phyloP scores from a whole-genome alignment of 2,329 filamentous ascomycete species.

The Colletotrichum neosansevieriae region DNA sequence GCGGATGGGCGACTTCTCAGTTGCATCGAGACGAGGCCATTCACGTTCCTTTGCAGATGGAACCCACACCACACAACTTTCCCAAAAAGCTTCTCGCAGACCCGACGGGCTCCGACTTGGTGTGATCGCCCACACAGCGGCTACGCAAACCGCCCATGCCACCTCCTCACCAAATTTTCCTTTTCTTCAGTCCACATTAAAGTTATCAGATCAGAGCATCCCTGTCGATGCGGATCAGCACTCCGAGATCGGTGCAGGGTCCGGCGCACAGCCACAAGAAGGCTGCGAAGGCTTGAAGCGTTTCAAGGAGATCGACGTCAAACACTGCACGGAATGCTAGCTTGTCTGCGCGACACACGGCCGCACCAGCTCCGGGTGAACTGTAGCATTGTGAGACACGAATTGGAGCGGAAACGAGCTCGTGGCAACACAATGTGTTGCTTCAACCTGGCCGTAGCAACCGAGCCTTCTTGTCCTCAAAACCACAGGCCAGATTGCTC shows the following conservation, averaged over 20 bases:
- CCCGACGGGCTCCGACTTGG: conserved; percentile 2
- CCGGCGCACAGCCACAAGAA: conserved; percentile 25
- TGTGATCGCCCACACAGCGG: conserved; percentile 20
- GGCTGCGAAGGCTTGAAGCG: conserved; percentile 21
- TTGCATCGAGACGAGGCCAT: conserved; percentile 21
- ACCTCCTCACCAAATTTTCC: conserved; percentile 3
- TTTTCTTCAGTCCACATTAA: conserved; percentile 29
- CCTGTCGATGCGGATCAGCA: conserved; percentile 29
- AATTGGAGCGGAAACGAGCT: conserved; percentile 21
- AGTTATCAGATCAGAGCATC: conserved; percentile 38
- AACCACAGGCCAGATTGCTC: not conserved
- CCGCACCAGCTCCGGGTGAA: conserved; percentile 15
- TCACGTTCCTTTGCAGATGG: conserved; percentile 29
- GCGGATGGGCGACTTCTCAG: conserved; percentile 6
- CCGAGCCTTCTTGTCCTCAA: not conserved
- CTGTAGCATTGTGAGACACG: conserved; percentile 33
- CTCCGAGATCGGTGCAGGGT: conserved; percentile 36
- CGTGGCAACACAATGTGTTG: not conserved
- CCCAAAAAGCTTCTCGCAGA: conserved; percentile 16
- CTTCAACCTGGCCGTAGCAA: not conserved
- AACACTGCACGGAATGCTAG: conserved; percentile 35
- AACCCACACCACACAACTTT: conserved; percentile 18
- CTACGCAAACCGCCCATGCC: conserved; percentile 4
- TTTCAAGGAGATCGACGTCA: conserved; percentile 40
- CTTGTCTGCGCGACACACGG: conserved; percentile 16